Conservation (phyloP, 208 protist species). For the Leishmania braziliensis region DNA sequence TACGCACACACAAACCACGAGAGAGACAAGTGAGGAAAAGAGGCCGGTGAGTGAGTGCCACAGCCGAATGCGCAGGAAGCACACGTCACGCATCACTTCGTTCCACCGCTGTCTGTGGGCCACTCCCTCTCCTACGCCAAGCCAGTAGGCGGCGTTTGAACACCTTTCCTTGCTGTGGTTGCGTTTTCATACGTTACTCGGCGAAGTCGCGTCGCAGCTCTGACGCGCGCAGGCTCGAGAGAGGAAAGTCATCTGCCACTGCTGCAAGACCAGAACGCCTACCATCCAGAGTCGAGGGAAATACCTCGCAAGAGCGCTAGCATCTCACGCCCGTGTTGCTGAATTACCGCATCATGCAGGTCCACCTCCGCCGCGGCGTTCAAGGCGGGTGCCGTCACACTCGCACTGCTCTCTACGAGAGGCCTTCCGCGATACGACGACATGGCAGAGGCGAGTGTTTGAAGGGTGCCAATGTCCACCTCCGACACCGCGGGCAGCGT, state of each 20-base stretch:
- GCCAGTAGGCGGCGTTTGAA: neutral
- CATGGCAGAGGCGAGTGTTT: constrained; percentile 41
- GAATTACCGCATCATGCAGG: constrained; percentile 70
- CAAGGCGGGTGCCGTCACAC: neutral
- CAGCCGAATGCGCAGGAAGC: neutral
- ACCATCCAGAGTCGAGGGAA: neutral
- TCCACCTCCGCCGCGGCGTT: constrained; percentile 5
- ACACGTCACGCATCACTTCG: neutral
- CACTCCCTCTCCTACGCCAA: neutral
- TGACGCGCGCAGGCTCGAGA: neutral
- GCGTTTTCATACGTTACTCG: too few species aligned
- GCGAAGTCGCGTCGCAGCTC: neutral
- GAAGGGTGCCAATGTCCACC: constrained; percentile 23
- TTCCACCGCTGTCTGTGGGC: neutral
- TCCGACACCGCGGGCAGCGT: constrained; percentile 20
- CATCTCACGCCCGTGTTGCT: constrained; percentile 54
- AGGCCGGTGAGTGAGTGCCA: neutral
- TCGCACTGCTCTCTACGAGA: neutral
- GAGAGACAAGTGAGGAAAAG: neutral
- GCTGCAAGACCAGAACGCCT: neutral
- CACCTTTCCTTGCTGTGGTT: neutral
- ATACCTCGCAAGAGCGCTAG: constrained; percentile 21
- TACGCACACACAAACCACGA: neutral
- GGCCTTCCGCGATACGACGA: constrained; percentile 27
- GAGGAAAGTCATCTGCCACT: too few species aligned